Evolutionary conservation across 73 alveolate species (phyloP).

Genomic region (Tetrahymena borealis): DNA sequence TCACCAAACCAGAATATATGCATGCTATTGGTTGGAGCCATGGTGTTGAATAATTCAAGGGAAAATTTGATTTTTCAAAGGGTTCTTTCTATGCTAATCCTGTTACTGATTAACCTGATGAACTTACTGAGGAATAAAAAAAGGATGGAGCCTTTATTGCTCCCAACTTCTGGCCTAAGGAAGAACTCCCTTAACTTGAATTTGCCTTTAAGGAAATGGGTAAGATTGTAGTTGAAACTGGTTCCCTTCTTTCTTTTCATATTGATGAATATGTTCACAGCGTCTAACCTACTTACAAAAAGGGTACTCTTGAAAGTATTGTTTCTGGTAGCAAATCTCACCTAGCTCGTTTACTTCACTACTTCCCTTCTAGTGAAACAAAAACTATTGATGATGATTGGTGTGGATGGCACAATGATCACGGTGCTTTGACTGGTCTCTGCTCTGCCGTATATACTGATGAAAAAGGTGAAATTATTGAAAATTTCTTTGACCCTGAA

Average conservation of each 20-base stretch:
- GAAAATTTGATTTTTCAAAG: conserved; percentile 62
- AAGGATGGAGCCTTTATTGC: conserved; percentile 7
- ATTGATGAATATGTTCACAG: conserved; percentile 51
- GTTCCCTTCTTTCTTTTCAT: conserved; percentile 52
- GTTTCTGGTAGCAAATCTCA: conserved; percentile 35
- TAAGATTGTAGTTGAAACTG: conserved; percentile 41
- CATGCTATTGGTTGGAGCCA: conserved; percentile 76
- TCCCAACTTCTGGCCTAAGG: conserved; percentile 54
- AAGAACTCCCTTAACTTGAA: conserved; percentile 53
- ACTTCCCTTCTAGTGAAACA: conserved; percentile 46
- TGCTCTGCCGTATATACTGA: conserved; percentile 58
- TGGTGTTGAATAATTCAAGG: conserved; percentile 70
- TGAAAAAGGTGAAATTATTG: conserved; percentile 43
- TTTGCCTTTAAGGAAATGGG: conserved; percentile 58
- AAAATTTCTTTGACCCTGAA: conserved; percentile 38
- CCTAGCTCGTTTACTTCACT: conserved; percentile 66
- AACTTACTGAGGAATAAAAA: not conserved
- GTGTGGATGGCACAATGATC: conserved; percentile 89
- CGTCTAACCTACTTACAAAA: conserved; percentile 17
- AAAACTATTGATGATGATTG: conserved; percentile 30
- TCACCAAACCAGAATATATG: conserved; percentile 54
- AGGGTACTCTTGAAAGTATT: conserved; percentile 38
- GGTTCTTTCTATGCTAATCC: conserved; percentile 79
- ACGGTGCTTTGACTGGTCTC: conserved; percentile 64
- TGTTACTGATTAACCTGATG: conserved; percentile 25